phyloP scores from a whole-genome alignment of 768 basidiomycete species.

The Lactifluus subvellereus region DNA sequence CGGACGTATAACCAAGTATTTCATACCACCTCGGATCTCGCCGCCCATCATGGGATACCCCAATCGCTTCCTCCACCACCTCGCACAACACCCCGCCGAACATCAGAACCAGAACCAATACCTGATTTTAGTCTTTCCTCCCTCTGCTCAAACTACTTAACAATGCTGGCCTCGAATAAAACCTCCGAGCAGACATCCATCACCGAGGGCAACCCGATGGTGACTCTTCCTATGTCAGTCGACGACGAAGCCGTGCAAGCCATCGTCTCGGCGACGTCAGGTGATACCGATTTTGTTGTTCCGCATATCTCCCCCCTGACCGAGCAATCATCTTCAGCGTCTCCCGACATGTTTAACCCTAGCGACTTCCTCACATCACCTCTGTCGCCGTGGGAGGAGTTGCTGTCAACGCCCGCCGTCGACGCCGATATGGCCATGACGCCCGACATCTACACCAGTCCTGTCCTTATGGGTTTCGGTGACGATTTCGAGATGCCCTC shows the following conservation, averaged over 20 bases:
- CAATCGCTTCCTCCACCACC: constrained; percentile 64
- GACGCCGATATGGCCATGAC: constrained; percentile 31
- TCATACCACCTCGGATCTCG: constrained; percentile 57
- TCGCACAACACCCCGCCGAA: constrained; percentile 46
- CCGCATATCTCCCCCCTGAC: background rate
- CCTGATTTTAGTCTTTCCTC: constrained; percentile 42
- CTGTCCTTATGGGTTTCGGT: constrained; percentile 35
- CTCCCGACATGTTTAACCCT: constrained; percentile 39
- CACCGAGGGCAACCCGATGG: constrained; percentile 24
- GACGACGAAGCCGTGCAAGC: constrained; percentile 19
- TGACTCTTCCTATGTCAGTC: constrained; percentile 19
- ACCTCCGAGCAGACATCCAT: constrained; percentile 32
- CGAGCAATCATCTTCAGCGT: constrained; percentile 27
- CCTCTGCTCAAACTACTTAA: constrained; percentile 58
- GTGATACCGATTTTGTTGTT: background rate
- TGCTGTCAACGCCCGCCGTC: constrained; percentile 41
- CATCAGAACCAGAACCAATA: constrained; percentile 32
- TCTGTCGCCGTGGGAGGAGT: constrained; percentile 42
- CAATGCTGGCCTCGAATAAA: constrained; percentile 56
- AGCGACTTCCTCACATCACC: constrained; percentile 45
- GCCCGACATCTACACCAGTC: constrained; percentile 40
- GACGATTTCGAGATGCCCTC: constrained; percentile 32
- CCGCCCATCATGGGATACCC: constrained; percentile 76
- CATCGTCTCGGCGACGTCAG: constrained; percentile 20
- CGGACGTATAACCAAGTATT: constrained; percentile 63